Evolutionary conservation across 768 basidiomycete genomes (phyloP).

Genomic region (Lactarius deliciosus): DNA sequence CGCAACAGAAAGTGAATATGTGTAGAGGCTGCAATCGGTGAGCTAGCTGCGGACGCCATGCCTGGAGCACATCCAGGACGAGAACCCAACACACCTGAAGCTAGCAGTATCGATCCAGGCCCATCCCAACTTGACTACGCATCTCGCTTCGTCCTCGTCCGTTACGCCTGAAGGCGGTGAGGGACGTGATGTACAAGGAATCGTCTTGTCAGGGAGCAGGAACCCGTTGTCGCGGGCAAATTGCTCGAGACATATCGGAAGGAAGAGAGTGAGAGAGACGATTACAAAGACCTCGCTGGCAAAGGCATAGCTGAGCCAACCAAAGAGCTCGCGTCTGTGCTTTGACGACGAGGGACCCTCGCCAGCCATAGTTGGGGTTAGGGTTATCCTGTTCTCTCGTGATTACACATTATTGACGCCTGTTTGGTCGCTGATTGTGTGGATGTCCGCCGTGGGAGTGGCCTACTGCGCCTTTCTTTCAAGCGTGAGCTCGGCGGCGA

Average conservation of each 20-base stretch:
- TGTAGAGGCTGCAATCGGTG: constrained; percentile 67
- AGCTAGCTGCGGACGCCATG: background rate
- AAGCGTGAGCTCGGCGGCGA: background rate
- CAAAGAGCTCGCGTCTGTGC: constrained; percentile 46
- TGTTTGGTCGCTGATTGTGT: constrained; percentile 6
- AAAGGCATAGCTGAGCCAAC: constrained; percentile 85
- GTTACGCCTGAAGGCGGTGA: constrained; percentile 24
- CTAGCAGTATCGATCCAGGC: constrained; percentile 89
- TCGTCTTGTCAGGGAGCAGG: constrained; percentile 62
- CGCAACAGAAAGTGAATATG: constrained; percentile 84
- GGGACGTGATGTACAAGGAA: constrained; percentile 47
- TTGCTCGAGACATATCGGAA: constrained; percentile 83
- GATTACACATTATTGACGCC: background rate
- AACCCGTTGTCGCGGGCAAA: constrained; percentile 88
- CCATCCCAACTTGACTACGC: constrained; percentile 82
- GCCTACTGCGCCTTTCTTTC: background rate
- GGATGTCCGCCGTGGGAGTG: background rate
- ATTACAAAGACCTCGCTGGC: constrained; percentile 84
- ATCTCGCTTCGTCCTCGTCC: constrained; percentile 47
- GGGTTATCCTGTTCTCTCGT: background rate
- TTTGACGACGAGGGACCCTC: constrained; percentile 6
- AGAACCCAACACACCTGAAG: constrained; percentile 71
- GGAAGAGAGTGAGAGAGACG: constrained; percentile 76
- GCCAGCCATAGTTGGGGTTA: background rate
- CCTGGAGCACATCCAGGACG: no score